phyloP scores from a whole-genome alignment of 164 flowering plant genomes.

The Amborella trichopoda region DNA sequence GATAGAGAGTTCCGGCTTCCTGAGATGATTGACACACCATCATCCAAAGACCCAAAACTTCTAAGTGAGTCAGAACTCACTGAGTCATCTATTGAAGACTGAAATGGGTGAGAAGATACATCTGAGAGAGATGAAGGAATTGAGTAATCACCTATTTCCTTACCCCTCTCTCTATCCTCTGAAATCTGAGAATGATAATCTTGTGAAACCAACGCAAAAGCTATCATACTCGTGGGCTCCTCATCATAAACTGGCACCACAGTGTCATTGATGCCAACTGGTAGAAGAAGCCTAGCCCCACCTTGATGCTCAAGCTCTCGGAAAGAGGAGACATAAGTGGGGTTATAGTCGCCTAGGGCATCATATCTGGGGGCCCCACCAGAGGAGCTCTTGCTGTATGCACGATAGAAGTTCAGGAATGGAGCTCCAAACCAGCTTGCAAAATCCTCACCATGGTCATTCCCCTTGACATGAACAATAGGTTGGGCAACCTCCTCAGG shows the following conservation, averaged over 20 bases:
- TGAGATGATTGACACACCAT: slow-evolving; percentile 39
- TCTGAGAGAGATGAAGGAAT: slow-evolving; percentile 32
- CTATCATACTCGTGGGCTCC: slow-evolving; percentile 91
- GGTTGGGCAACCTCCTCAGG: slow-evolving; percentile 17
- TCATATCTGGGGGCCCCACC: slow-evolving; percentile 40
- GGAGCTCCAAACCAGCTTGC: slow-evolving; percentile 60
- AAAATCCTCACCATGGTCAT: slow-evolving; percentile 44
- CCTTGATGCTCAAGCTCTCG: slow-evolving; percentile 48
- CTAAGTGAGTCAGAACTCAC: slow-evolving; percentile 27
- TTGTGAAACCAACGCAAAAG: slow-evolving; percentile 54
- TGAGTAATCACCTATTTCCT: slow-evolving; percentile 31
- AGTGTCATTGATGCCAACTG: slow-evolving; percentile 68
- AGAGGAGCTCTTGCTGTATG: slow-evolving; percentile 42
- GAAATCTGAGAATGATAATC: slow-evolving; percentile 52
- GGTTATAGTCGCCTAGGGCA: slow-evolving; percentile 42
- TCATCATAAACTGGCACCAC: slow-evolving; percentile 89
- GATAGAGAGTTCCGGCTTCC: slow-evolving; percentile 45
- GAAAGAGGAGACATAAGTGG: slow-evolving; percentile 58
- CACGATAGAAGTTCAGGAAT: slow-evolving; percentile 49
- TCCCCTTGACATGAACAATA: slow-evolving; percentile 22
- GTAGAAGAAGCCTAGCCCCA: slow-evolving; percentile 64
- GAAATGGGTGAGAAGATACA: slow-evolving; percentile 21
- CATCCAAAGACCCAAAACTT: slow-evolving; percentile 57
- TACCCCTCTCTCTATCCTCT: slow-evolving; percentile 50
- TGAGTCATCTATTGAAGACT: slow-evolving; percentile 52